phyloP scores from a whole-genome alignment of 1,139 yeast genomes.

The Arxiozyma bovina region DNA sequence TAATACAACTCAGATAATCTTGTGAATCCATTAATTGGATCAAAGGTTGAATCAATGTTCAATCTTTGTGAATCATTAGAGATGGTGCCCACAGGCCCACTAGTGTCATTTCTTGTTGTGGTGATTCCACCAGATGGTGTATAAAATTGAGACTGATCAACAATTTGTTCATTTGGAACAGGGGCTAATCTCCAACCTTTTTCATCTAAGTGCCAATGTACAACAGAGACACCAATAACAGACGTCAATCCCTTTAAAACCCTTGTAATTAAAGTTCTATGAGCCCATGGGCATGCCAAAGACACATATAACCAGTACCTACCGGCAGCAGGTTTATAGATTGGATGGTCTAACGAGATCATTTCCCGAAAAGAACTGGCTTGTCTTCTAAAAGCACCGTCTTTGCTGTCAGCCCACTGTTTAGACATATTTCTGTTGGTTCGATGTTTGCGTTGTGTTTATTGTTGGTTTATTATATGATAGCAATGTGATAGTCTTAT shows the following conservation, averaged over 20 bases:
- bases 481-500: too few relatives aligned
- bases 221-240: conserved; percentile 63
- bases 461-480: neutral
- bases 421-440: conserved; percentile 16
- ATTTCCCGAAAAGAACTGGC: conserved; percentile 45
- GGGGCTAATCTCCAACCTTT: conserved; percentile 78
- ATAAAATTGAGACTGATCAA: conserved; percentile 15
- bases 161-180: conserved; percentile 32
- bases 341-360: conserved; percentile 47
- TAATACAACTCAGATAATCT: conserved; percentile 64
- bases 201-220: conserved; percentile 79
- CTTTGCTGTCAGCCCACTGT: conserved; percentile 25
- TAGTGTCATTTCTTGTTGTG: conserved; percentile 10
- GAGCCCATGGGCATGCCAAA: conserved; percentile 93
- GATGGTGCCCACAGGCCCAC: conserved; percentile 13
- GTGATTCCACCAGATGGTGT: conserved; percentile 21
- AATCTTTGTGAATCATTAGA: conserved; percentile 18
- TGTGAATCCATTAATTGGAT: conserved; percentile 52
- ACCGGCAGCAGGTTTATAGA: conserved; percentile 61
- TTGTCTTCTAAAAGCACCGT: conserved; percentile 30
- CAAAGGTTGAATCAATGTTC: conserved; percentile 41
- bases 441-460: neutral
- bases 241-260: conserved; percentile 63
- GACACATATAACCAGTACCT: conserved; percentile 87
- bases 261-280: conserved; percentile 69